These are phyloP conservation scores for Lignosus rhinocerotis DNA, from an alignment of 1,284 basidiomycete species.

Conservation along the genomic window DNA sequence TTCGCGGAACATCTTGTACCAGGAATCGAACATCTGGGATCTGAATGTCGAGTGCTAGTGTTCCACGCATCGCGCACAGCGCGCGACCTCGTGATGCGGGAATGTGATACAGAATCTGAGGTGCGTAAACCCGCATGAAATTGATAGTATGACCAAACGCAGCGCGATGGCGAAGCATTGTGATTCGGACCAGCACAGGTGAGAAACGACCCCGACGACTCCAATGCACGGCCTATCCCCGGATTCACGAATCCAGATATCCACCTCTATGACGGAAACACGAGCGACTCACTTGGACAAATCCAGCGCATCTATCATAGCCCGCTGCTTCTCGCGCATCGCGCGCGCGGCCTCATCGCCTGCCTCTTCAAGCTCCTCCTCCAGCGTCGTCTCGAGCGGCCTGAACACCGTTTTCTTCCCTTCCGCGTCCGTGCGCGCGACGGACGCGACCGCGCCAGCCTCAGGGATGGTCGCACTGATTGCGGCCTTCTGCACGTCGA, in stretches of 20 bases:
- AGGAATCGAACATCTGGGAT: too few species aligned
- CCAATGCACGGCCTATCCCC: too few species aligned
- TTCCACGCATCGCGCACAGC: too few species aligned
- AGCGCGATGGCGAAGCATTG: too few species aligned
- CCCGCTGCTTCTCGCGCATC: conserved; percentile 70
- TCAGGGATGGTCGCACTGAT: conserved; percentile 60
- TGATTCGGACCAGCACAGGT: too few species aligned
- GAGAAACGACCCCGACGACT: too few species aligned
- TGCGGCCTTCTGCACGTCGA: conserved; percentile 80
- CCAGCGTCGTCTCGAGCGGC: conserved; percentile 53
- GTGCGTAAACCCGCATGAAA: too few species aligned
- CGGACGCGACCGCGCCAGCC: conserved; percentile 15
- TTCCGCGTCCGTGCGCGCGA: conserved; percentile 24
- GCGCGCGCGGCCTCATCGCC: conserved; percentile 55
- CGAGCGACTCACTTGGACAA: conserved; percentile 71
- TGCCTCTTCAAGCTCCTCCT: conserved; percentile 73
- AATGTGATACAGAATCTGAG: too few species aligned
- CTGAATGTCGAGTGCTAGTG: too few species aligned
- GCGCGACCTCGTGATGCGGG: too few species aligned
- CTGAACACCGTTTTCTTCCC: conserved; percentile 41
- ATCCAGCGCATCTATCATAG: conserved; percentile 85
- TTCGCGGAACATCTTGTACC: too few species aligned
- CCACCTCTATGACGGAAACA: background rate
- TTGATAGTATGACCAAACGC: too few species aligned
- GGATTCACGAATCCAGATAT: background rate